Base-by-base conservation (phyloP, 2,329 filamentous ascomycete genomes). In the Fusarium protoensiforme region DNA sequence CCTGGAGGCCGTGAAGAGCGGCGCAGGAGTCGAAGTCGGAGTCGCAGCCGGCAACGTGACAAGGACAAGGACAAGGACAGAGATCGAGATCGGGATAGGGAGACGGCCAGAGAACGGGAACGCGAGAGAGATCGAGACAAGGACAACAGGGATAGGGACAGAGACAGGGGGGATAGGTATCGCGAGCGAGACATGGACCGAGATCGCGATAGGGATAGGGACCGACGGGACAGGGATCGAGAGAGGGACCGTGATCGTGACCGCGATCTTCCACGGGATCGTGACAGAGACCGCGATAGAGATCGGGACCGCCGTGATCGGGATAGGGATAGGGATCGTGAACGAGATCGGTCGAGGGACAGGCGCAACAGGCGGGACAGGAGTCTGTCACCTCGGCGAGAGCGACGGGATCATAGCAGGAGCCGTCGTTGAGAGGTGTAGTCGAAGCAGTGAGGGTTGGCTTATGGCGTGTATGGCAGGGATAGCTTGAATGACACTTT, bases 1-100 rank as follows among this genome's bases (percentile, higher is more conserved):
- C 86, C 85, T 27, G 80, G 79, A 65, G 86, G 83, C 33, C 84
- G 86, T 18, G 83, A 84, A 13, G 82, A 84, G 16, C 77, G 83
- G 24, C 79, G 81, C 24, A 77, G 80, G 36, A 84, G 80, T 64
- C 78, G 79, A 35, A 83, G 83, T 43, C 78, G 80, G 18, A 82
- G 80, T 68, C 77, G 81, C 16, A 82, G 80, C 43, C 80, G 80
- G 41, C 80, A 78, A 35, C 74, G 70, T 5, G 81, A 81, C 20
- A 73, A 77, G 29, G 74, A 81, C 48, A 78, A 77, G 29, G 74
- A 81, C 48, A 78, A 82, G 16, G 78, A 78, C n/a, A 63, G 78
- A 29, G 80, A 83, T 20, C 79, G 84, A 22, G 82, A 82, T n/a
- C 68, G 75, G 1, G 72, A 76, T 2, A 31, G 75, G 68, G 78